Percentiles rank a stretch among this genome's conserved stretches.
Conservation (phyloP, 352 stramenopile species). For the Pythium insidiosum region DNA sequence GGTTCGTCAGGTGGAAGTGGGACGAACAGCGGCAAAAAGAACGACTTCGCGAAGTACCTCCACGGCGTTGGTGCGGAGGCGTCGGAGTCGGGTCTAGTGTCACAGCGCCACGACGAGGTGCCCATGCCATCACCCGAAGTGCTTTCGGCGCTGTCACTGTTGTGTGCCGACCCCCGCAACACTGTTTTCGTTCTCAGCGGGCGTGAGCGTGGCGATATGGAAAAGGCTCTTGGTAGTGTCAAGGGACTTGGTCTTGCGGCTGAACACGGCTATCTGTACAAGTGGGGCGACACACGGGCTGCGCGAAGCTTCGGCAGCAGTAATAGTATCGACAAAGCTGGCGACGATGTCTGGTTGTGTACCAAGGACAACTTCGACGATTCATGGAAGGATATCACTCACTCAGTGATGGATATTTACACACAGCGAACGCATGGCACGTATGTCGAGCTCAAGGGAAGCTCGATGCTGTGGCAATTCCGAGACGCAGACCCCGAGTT, state of each 20-base stretch:
- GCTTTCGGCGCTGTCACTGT: constrained; percentile 80
- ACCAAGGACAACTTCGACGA: constrained; percentile 90
- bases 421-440: constrained; percentile 97
- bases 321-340: too few species aligned
- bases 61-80: constrained; percentile 18
- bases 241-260: constrained; percentile 93
- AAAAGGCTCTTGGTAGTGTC: constrained; percentile 91
- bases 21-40: constrained; percentile 46
- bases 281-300: constrained; percentile 87
- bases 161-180: constrained; percentile 95
- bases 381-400: constrained; percentile 96
- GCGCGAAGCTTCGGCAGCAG: too few species aligned
- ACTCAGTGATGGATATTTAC: constrained; percentile 99
- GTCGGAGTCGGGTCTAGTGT: constrained; percentile 23
- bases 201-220: constrained; percentile 92
- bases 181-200: constrained; percentile 98
- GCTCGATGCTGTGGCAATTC: constrained; percentile 98
- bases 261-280: constrained; percentile 99
- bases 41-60: constrained; percentile 86
- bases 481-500: constrained; percentile 99
- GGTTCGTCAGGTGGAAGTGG: too few species aligned
- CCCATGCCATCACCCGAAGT: constrained; percentile 63
- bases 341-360: constrained; percentile 64
- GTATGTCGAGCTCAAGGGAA: constrained; percentile 99
- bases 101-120: constrained; percentile 23